phyloP scores from a whole-genome alignment of 768 basidiomycete species.

The Podaxis rugospora region DNA sequence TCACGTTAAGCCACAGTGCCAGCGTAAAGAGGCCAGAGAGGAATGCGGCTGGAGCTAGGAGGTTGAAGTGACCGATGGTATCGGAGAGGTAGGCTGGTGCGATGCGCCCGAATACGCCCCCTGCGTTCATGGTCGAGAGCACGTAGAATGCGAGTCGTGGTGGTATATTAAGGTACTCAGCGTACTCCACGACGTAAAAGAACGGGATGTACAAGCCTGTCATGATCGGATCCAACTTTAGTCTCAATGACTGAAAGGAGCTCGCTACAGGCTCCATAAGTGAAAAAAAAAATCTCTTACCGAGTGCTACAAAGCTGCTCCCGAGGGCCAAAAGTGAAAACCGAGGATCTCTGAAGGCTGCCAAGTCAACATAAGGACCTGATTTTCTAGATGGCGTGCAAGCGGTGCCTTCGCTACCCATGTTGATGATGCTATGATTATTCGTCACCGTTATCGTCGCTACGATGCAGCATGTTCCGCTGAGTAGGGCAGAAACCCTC shows the following conservation, averaged over 20 bases:
- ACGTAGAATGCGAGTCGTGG: constrained; percentile 44
- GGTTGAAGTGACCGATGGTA: constrained; percentile 60
- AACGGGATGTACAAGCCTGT: constrained; percentile 69
- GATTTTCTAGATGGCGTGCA: constrained; percentile 20
- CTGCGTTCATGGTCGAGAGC: constrained; percentile 66
- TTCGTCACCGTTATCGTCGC: constrained; percentile 45
- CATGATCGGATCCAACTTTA: neutral
- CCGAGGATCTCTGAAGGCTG: constrained; percentile 41
- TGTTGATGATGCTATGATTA: constrained; percentile 3
- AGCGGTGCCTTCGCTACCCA: constrained; percentile 15
- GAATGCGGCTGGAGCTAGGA: constrained; percentile 59
- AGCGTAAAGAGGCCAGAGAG: constrained; percentile 58
- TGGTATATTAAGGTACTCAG: constrained; percentile 32
- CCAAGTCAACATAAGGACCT: constrained; percentile 24
- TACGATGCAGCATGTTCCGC: constrained; percentile 40
- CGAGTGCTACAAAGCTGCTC: constrained; percentile 56
- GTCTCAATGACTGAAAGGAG: neutral
- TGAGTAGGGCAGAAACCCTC: constrained; percentile 50
- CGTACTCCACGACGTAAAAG: constrained; percentile 64
- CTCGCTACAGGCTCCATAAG: neutral
- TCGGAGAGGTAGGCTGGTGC: constrained; percentile 64
- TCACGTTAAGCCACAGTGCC: constrained; percentile 50
- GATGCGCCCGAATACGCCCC: constrained; percentile 60
- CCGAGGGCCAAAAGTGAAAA: constrained; percentile 52
- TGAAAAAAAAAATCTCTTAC: constrained; percentile 28